Evolutionary conservation across 1,284 basidiomycete species (phyloP), one percentile per base, ranked within the genome.

Genomic region (Sutorius eximius): DNA sequence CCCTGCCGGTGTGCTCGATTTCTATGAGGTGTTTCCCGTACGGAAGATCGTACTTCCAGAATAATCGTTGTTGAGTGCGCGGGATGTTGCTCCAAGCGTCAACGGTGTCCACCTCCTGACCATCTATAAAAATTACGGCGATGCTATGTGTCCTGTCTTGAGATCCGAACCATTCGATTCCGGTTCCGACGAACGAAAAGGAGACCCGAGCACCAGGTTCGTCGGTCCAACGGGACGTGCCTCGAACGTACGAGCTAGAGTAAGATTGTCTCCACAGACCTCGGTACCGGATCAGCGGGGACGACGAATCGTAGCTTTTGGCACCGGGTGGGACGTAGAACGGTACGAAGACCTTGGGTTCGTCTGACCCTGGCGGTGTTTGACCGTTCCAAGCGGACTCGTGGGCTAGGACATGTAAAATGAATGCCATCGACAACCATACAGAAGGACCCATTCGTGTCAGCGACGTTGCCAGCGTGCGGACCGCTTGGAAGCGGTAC

Each of bases 111-210:
- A 76, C 61, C 32, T 73, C 69, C 47, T 72, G 69, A 9, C 83
- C 83, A 57, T 91, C 85, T 20, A 91, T 71, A 54, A 76, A 82
- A 16, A 91, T 78, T 24, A 77, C 61, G 6, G 83, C 76, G 10
- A 77, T 64, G 13, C 87, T 85, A 62, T 89, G 82, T 20, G 63
- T 68, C 36, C 65, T 73, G 57, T 80, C 82, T 45, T 73, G 77
- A 60, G 76, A 80, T 27, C 89, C 89, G 62, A 89, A 91, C 82
- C 85, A 87, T 71, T 91, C 88, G 60, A 91, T 77, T 2, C 87
- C 86, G 11, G 83, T 85, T 11, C 88, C 87, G 22, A 73, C 74
- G 70, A 91, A 90, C 2, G 76, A 75, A 69, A 89, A 80, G 5
- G 74, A 73, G 45, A 81, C 73, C 12, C 79, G 71, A n/a, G 87